Evolutionary conservation across 805 yeast genomes (phyloP).

Genomic region (Metschnikowia sp.): DNA sequence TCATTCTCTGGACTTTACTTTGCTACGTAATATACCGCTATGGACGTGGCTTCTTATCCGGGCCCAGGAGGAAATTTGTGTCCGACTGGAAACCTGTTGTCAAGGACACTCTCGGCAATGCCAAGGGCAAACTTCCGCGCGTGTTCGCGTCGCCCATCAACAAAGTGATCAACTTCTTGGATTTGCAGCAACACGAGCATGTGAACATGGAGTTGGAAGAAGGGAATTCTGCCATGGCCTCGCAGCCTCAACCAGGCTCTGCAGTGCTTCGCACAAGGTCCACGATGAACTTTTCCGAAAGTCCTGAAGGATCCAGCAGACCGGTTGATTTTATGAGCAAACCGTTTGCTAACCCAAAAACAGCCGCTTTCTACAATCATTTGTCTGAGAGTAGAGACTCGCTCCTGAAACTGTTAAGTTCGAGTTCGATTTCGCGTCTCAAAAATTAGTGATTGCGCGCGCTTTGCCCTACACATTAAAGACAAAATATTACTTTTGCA

Average conservation of each 20-base stretch:
- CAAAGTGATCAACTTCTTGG: conserved; percentile 18
- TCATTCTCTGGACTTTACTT: conserved; percentile 17
- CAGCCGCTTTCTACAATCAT: conserved; percentile 4
- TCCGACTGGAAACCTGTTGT: conserved; percentile 11
- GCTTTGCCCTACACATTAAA: neutral
- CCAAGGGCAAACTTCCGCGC: conserved; percentile 11
- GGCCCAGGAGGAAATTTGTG: neutral
- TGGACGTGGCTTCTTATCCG: neutral
- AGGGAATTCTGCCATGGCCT: conserved; percentile 23
- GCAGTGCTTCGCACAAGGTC: conserved; percentile 38
- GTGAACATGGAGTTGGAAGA: conserved; percentile 31
- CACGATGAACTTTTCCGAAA: conserved; percentile 26
- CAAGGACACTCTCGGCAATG: conserved; percentile 7
- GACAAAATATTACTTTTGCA: neutral
- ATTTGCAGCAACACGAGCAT: conserved; percentile 19
- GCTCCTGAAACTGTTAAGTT: conserved; percentile 10
- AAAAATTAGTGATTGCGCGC: neutral
- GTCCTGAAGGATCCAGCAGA: conserved; percentile 9
- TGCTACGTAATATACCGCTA: conserved; percentile 15
- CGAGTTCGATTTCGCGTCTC: conserved; percentile 9
- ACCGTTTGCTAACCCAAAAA: conserved; percentile 26
- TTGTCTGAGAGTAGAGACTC: conserved; percentile 14
- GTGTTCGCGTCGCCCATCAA: conserved; percentile 23
- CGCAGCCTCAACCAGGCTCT: conserved; percentile 18
- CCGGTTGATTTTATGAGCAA: conserved; percentile 31